Evolutionary conservation across 225 moss, liverwort and hornwort genomes (phyloP).

Genomic region (Takakia lepidozioides): DNA sequence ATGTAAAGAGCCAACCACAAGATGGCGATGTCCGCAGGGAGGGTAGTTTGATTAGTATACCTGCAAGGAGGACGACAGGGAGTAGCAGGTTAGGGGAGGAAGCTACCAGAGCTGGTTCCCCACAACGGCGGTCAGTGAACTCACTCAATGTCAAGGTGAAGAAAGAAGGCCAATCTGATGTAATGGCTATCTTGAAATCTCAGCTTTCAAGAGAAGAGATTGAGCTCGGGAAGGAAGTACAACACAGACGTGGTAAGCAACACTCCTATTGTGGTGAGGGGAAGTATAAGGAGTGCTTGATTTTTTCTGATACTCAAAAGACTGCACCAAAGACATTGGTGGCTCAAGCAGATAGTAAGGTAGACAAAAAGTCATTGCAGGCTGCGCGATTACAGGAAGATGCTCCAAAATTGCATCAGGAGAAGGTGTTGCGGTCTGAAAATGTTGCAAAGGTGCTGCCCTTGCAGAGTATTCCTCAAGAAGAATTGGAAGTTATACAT

Average conservation of each 20-base stretch:
- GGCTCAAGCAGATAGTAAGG: background rate
- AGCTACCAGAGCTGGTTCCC: background rate
- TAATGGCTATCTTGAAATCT: background rate
- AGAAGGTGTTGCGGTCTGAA: conserved; percentile 8
- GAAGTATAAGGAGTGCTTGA: conserved; percentile 3
- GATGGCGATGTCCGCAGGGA: conserved; percentile 5
- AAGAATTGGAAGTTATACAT: conserved; percentile 5
- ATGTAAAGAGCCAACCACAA: no score
- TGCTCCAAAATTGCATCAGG: conserved; percentile 1
- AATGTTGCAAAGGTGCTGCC: conserved; percentile 5
- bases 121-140: conserved; percentile 2
- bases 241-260: conserved; percentile 5
- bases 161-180: background rate
- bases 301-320: no score
- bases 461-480: background rate
- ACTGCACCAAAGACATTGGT: background rate
- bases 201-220: conserved; percentile 2
- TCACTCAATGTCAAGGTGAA: conserved; percentile 1
- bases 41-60: conserved; percentile 7
- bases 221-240: conserved; percentile 5
- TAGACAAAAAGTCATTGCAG: background rate
- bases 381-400: background rate
- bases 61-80: conserved; percentile 9
- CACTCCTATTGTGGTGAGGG: background rate
- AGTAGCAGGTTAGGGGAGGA: conserved; percentile 3